phyloP scores from a whole-genome alignment of 768 basidiomycete species.

The Rhizopogon vinicolor region DNA sequence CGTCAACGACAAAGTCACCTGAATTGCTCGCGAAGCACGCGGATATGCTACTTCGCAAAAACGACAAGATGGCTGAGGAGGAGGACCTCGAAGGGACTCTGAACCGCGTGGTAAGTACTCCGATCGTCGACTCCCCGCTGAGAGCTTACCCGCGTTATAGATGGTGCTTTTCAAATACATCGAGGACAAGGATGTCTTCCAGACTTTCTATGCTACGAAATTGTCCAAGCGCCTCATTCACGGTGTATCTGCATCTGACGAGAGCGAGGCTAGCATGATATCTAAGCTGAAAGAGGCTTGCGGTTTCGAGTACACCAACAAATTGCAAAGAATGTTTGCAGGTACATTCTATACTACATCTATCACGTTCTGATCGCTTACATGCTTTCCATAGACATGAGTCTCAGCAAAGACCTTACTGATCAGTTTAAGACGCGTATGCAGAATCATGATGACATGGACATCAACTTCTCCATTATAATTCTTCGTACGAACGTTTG shows the following conservation, averaged over 20 bases:
- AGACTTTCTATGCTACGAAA: conserved; percentile 96
- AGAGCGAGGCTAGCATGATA: conserved; percentile 97
- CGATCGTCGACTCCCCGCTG: background rate
- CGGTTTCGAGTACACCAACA: conserved; percentile 96
- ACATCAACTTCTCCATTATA: conserved; percentile 89
- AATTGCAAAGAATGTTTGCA: conserved; percentile 95
- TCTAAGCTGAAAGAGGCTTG: conserved; percentile 95
- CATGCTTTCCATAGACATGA: background rate
- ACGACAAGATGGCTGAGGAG: conserved; percentile 92
- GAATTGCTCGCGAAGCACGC: conserved; percentile 91
- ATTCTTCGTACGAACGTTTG: conserved; percentile 96
- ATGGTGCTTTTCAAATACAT: conserved; percentile 98
- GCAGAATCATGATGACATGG: conserved; percentile 81
- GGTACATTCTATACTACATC: conserved; percentile 39
- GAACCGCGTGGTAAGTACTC: conserved; percentile 73
- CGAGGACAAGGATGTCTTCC: conserved; percentile 98
- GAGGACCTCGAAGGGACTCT: conserved; percentile 86
- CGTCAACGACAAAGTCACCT: conserved; percentile 81
- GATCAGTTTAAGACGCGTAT: conserved; percentile 93
- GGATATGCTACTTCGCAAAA: conserved; percentile 86
- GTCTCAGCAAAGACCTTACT: conserved; percentile 94
- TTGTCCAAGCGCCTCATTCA: conserved; percentile 90
- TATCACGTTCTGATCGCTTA: background rate
- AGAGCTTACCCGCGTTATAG: conserved; percentile 35
- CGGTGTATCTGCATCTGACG: conserved; percentile 88